Percentiles rank a stretch among this genome's conserved stretches.
Evolutionary conservation across 2,329 filamentous ascomycete genomes (phyloP).

Genomic region (Sarocladium kiliense): DNA sequence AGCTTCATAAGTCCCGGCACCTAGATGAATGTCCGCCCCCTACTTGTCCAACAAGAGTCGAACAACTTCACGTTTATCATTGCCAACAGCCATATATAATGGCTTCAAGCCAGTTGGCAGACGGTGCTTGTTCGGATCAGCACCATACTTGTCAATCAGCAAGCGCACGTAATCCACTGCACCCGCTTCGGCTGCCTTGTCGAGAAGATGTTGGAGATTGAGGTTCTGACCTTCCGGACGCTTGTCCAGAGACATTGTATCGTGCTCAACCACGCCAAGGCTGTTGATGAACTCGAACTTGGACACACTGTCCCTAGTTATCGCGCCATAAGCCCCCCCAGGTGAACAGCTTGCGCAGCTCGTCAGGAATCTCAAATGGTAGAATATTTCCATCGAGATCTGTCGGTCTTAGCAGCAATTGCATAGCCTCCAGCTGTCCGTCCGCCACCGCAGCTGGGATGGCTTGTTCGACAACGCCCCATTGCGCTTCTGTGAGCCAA

Average conservation of each 20-base stretch:
- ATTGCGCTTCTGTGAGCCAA: slow-evolving; percentile 8
- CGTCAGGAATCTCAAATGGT: slow-evolving; percentile 7
- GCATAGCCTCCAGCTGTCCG: slow-evolving; percentile 7
- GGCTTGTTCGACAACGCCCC: neutral
- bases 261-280: slow-evolving; percentile 8
- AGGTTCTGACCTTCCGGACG: slow-evolving; percentile 8
- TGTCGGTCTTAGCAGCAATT: slow-evolving; percentile 7
- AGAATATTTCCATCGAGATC: slow-evolving; percentile 8
- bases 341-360: slow-evolving; percentile 1
- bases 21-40: slow-evolving; percentile 10
- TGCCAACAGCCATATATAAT: slow-evolving; percentile 2
- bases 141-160: slow-evolving; percentile 9
- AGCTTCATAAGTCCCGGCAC: slow-evolving; percentile 8
- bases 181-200: slow-evolving; percentile 5
- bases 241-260: slow-evolving; percentile 10
- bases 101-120: slow-evolving; percentile 9
- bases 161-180: neutral
- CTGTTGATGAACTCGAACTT: slow-evolving; percentile 14
- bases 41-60: slow-evolving; percentile 2
- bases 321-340: slow-evolving; percentile 9
- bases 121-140: slow-evolving; percentile 9
- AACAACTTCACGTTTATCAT: slow-evolving; percentile 7
- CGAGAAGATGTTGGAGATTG: slow-evolving; percentile 9
- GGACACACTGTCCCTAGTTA: neutral
- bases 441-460: slow-evolving; percentile 4